These are phyloP conservation scores for Colletotrichum chlorophyti DNA, from an alignment of 2,329 filamentous ascomycete species.

Conservation along the genomic window DNA sequence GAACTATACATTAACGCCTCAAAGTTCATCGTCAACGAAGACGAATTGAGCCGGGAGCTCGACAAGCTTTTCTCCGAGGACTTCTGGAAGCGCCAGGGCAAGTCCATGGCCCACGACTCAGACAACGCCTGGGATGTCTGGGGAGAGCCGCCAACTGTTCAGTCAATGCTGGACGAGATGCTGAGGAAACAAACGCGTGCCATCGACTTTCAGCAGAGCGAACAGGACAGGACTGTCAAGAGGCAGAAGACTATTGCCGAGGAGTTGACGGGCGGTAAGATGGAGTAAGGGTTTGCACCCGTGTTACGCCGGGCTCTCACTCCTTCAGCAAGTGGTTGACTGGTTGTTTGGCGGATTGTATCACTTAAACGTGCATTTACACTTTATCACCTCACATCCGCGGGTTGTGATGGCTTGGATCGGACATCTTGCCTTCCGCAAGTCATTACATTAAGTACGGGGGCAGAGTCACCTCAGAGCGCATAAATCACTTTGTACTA, in stretches of 20 bases:
- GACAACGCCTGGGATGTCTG: conserved; percentile 61
- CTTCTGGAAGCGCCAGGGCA: conserved; percentile 53
- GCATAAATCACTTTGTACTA: conserved; percentile 20
- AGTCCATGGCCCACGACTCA: conserved; percentile 36
- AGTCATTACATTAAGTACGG: background rate
- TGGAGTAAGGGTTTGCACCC: conserved; percentile 46
- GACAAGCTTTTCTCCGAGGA: conserved; percentile 77
- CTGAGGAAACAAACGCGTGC: conserved; percentile 31
- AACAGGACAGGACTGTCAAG: conserved; percentile 52
- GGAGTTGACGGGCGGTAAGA: conserved; percentile 66
- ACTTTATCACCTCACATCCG: conserved; percentile 10
- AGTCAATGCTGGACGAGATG: conserved; percentile 50
- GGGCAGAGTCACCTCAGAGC: conserved; percentile 1
- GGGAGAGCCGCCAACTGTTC: conserved; percentile 52
- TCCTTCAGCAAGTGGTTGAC: conserved; percentile 4
- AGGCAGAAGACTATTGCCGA: conserved; percentile 64
- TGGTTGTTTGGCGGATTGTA: background rate
- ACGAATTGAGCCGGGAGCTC: conserved; percentile 76
- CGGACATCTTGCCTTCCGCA: conserved; percentile 1
- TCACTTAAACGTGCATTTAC: conserved; percentile 2
- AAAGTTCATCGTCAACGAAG: conserved; percentile 84
- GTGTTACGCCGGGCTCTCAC: too few relatives aligned
- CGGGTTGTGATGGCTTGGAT: conserved; percentile 2
- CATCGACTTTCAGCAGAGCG: conserved; percentile 37
- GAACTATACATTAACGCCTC: conserved; percentile 89